A percentile compares a stretch with the other conserved stretches of the same genome.
Evolutionary conservation across 352 stramenopile genomes (phyloP).

Genomic region (Pythium vanterpoolii): DNA sequence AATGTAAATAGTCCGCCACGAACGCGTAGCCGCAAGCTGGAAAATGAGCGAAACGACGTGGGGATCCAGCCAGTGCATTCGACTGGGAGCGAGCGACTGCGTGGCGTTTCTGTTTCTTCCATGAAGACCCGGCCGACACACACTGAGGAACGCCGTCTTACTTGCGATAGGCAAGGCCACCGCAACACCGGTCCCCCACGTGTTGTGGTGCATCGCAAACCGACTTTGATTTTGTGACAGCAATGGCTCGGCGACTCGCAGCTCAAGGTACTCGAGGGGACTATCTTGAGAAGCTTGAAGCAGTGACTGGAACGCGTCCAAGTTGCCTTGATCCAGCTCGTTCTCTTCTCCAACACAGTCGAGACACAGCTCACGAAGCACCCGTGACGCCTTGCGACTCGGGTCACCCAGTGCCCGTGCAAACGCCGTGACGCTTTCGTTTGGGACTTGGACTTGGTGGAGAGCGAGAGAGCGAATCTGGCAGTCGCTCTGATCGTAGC

Average conservation of each 20-base stretch:
- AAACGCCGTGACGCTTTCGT: slow-evolving; percentile 1
- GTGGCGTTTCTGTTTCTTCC: neutral
- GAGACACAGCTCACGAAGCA: slow-evolving; percentile 7
- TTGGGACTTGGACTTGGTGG: neutral
- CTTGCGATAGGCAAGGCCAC: neutral
- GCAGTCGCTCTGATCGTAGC: slow-evolving; percentile 8
- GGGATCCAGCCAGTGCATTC: neutral
- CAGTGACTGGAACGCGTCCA: slow-evolving; percentile 4
- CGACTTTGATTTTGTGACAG: neutral
- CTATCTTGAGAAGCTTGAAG: neutral
- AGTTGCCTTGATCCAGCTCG: neutral
- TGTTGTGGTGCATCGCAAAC: slow-evolving; percentile 2
- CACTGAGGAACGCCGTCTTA: slow-evolving; percentile 13
- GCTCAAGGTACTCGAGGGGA: slow-evolving; percentile 7
- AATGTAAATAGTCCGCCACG: neutral
- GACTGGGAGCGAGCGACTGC: neutral
- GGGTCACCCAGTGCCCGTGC: neutral
- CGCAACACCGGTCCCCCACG: slow-evolving; percentile 1
- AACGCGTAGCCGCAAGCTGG: neutral
- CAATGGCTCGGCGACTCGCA: neutral
- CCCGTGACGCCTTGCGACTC: neutral
- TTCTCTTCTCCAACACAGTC: slow-evolving; percentile 1
- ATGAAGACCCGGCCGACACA: neutral
- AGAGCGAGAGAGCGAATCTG: slow-evolving; percentile 6
- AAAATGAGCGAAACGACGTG: neutral